Evolutionary conservation across 2,329 filamentous ascomycete species (phyloP).

Genomic region (Colletotrichum ledebouriae): DNA sequence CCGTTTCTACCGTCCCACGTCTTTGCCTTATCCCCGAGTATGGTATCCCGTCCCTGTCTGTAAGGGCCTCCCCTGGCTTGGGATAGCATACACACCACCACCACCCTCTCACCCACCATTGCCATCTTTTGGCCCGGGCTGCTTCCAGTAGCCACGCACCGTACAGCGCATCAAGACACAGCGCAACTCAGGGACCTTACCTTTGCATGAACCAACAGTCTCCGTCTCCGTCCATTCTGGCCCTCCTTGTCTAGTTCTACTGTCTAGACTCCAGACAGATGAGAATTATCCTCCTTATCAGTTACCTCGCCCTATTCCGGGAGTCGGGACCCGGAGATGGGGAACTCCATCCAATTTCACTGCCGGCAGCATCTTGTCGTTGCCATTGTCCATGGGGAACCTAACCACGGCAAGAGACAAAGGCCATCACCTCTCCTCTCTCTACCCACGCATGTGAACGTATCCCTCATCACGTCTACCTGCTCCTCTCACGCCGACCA

Average conservation of each 20-base stretch:
- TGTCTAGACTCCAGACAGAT: slow-evolving; percentile 18
- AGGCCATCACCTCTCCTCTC: slow-evolving; percentile 5
- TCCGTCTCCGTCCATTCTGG: not conserved
- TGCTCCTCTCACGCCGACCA: slow-evolving; percentile 21
- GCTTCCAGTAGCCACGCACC: slow-evolving; percentile 8
- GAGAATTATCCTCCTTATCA: not conserved
- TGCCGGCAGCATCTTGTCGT: slow-evolving; percentile 6
- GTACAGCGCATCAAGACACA: slow-evolving; percentile 28
- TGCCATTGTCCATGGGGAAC: slow-evolving; percentile 16
- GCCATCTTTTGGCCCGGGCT: not conserved
- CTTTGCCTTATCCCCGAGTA: slow-evolving; percentile 37
- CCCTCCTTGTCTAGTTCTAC: not conserved
- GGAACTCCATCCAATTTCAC: slow-evolving; percentile 11
- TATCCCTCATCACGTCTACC: slow-evolving; percentile 5
- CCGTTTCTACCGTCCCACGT: slow-evolving; percentile 42
- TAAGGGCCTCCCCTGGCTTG: not conserved
- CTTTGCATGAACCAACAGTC: slow-evolving; percentile 28
- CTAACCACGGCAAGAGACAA: slow-evolving; percentile 13
- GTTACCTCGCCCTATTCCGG: slow-evolving; percentile 18
- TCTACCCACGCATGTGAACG: slow-evolving; percentile 18
- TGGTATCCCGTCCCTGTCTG: slow-evolving; percentile 21
- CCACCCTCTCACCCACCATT: slow-evolving; percentile 9
- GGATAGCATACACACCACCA: slow-evolving; percentile 17
- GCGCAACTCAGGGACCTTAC: not conserved
- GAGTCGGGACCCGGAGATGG: slow-evolving; percentile 15